Evolutionary conservation across 331 rosid genomes (phyloP).

Genomic region (Saraca asoca): DNA sequence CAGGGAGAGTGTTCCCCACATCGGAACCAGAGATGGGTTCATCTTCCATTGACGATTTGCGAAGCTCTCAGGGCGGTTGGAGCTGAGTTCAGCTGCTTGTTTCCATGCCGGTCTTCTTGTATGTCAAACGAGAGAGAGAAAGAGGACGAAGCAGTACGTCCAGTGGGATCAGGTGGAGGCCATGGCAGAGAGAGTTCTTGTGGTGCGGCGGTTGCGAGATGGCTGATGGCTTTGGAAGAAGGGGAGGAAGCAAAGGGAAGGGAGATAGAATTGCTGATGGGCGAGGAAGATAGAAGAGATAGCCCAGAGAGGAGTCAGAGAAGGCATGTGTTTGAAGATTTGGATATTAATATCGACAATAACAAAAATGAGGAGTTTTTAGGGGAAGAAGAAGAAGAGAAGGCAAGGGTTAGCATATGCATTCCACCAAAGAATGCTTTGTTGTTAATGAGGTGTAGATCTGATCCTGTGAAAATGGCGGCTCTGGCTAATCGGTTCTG

Average conservation of each 20-base stretch:
- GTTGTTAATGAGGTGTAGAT: slow-evolving; percentile 92
- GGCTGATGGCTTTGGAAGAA: slow-evolving; percentile 84
- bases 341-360: slow-evolving; percentile 58
- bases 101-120: slow-evolving; percentile 81
- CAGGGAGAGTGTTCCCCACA: slow-evolving; percentile 61
- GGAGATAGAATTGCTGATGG: slow-evolving; percentile 69
- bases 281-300: slow-evolving; percentile 39
- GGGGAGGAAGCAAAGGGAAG: slow-evolving; percentile 66
- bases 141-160: slow-evolving; percentile 34
- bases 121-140: slow-evolving; percentile 47
- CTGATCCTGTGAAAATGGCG: slow-evolving; percentile 98
- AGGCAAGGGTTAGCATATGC: slow-evolving; percentile 66
- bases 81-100: slow-evolving; percentile 69
- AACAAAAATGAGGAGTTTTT: slow-evolving; percentile 20
- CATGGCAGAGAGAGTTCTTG: slow-evolving; percentile 63
- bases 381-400: slow-evolving; percentile 50
- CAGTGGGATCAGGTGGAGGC: slow-evolving; percentile 28
- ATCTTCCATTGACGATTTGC: slow-evolving; percentile 82
- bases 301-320: slow-evolving; percentile 53
- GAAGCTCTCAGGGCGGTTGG: slow-evolving; percentile 75
- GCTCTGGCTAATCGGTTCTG: slow-evolving; percentile 77
- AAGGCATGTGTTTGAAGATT: slow-evolving; percentile 72
- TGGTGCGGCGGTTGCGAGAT: slow-evolving; percentile 73
- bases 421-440: slow-evolving; percentile 94
- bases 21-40: slow-evolving; percentile 85